Base-by-base conservation (phyloP, 1,284 basidiomycete species). In the Porodaedalea pini region DNA sequence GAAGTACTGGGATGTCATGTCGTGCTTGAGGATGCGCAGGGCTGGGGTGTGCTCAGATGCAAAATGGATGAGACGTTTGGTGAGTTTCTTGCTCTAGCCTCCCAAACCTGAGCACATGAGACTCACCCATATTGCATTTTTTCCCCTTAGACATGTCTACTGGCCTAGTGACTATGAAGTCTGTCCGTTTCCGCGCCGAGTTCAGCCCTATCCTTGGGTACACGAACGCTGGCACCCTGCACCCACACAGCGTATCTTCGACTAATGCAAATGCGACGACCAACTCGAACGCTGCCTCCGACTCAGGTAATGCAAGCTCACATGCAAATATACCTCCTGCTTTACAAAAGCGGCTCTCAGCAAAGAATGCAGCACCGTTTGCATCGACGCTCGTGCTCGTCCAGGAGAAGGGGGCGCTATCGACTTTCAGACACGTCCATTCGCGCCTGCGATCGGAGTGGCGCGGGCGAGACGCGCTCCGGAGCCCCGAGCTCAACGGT, bases 381-480 rank as follows among this genome's bases (percentile, higher is more conserved):
- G 54, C 65, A 21, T 73, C 71, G 54, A 78, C 76, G 29, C 78
- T 92, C 61, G 81, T 85, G 44, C 76, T 95, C 67, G 78, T 90
- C 21, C 88, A 93, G 64, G 94, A 96, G 76, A 95, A 93, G 71
- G 94, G 94, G 13, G 88, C 92, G 3, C 75, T 88, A 66, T 85
- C 88, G 60, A 87, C 88, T 51, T 94, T 95, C 75, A 85, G 85
- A 69, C 74, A 78, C 10, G 76, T 94, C 17, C 90, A 87, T 74
- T 80, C 81, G 65, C 78, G 79, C 61, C 69, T 96, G 65, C 81
- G 86, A 65, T 79, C 83, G 32, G 80, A 82, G 62, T 90, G 87
- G 86, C 69, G 70, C 59, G 55, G 54, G 17, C 11, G 43, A 6
- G 57, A 57, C 13, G 19, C 50, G 6, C 45, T 60, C 2, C 41